phyloP scores from a whole-genome alignment of 2,329 filamentous ascomycete species.

The Salinomyces thailandicus region DNA sequence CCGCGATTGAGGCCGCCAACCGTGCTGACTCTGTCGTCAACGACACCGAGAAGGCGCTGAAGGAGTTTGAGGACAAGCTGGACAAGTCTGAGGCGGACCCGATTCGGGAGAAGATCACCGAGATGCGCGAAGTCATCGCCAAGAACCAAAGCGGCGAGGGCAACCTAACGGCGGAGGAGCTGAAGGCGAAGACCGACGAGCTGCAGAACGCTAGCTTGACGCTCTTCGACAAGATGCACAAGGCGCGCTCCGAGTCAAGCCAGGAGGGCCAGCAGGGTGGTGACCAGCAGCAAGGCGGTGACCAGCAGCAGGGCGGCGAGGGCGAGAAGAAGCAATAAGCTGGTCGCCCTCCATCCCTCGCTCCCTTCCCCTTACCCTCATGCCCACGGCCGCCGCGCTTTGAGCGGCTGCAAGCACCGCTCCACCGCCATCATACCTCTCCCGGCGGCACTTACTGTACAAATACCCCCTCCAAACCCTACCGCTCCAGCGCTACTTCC shows the following conservation, averaged over 20 bases:
- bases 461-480: constrained; percentile 1
- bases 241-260: constrained; percentile 54
- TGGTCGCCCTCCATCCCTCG: no score
- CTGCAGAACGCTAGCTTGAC: constrained; percentile 91
- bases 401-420: no score
- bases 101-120: constrained; percentile 93
- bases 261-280: constrained; percentile 37
- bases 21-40: constrained; percentile 90
- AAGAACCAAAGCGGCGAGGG: constrained; percentile 93
- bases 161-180: constrained; percentile 72
- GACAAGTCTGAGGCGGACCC: constrained; percentile 91
- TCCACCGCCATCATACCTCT: no score
- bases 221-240: constrained; percentile 99
- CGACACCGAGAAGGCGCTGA: constrained; percentile 96
- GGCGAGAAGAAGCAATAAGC: constrained; percentile 62
- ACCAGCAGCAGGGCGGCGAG: constrained; percentile 39
- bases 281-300: constrained; percentile 28
- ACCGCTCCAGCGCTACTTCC: no score
- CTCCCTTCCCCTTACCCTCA: no score
- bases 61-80: constrained; percentile 89
- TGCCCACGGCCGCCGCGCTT: not conserved
- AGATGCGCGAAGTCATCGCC: constrained; percentile 68
- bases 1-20: constrained; percentile 92
- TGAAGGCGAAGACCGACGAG: constrained; percentile 98
- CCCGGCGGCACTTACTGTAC: no score